Conservation (phyloP, 2,329 filamentous ascomycete species). For the Aspergillus nomiae region DNA sequence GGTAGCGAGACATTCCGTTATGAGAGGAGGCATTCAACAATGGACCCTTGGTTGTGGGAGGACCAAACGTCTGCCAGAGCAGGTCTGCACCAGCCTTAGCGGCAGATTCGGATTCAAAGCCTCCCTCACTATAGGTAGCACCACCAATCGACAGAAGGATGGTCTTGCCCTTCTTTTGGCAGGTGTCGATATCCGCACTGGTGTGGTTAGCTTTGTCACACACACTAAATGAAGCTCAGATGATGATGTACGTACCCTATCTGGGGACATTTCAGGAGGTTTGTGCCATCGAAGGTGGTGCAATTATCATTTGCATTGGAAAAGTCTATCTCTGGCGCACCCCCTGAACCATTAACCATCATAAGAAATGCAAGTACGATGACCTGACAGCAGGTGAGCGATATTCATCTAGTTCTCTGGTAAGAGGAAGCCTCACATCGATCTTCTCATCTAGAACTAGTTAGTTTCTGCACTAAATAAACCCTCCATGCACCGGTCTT, state of each 20-base stretch:
- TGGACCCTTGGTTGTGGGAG: conserved; percentile 28
- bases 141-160: conserved; percentile 73
- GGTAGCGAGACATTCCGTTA: not conserved
- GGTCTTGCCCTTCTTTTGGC: conserved; percentile 68
- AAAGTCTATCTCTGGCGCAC: conserved; percentile 61
- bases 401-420: not conserved
- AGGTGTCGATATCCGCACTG: conserved; percentile 55
- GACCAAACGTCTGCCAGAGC: conserved; percentile 73
- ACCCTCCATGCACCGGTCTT: conserved; percentile 25
- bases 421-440: conserved; percentile 18
- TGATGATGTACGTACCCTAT: conserved; percentile 56
- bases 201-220: not conserved
- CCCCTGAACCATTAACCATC: conserved; percentile 55
- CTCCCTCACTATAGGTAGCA: conserved; percentile 68
- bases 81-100: conserved; percentile 61
- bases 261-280: conserved; percentile 63
- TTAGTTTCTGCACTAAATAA: conserved; percentile 14
- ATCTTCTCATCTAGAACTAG: conserved; percentile 27
- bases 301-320: conserved; percentile 66
- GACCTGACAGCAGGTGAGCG: conserved; percentile 45
- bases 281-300: conserved; percentile 59
- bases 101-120: conserved; percentile 57
- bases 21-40: not conserved
- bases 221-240: not conserved
- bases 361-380: conserved; percentile 67